A percentile compares a stretch with the other conserved stretches of the same genome.
Evolutionary conservation across 2,329 filamentous ascomycete genomes (phyloP).

Genomic region (Xylaria sp.): DNA sequence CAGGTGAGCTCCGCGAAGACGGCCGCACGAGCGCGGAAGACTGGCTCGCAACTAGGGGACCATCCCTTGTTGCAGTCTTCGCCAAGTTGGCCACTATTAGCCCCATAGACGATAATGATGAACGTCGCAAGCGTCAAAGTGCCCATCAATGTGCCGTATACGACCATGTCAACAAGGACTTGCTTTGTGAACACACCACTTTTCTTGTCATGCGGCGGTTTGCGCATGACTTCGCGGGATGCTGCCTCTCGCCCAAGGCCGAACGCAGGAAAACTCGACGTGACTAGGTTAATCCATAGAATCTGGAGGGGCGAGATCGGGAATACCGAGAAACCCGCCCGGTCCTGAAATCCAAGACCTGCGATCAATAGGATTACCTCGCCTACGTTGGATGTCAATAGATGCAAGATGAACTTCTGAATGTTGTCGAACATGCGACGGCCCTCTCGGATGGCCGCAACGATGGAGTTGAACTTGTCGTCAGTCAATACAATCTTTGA

Average conservation of each 20-base stretch:
- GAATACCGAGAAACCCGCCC: constrained; percentile 75
- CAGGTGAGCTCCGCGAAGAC: constrained; percentile 77
- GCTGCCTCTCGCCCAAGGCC: constrained; percentile 82
- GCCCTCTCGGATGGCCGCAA: constrained; percentile 82
- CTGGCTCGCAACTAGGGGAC: constrained; percentile 60
- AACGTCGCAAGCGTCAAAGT: constrained; percentile 69
- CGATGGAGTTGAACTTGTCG: constrained; percentile 87
- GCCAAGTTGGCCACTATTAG: constrained; percentile 61
- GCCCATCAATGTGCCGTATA: constrained; percentile 81
- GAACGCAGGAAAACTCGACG: constrained; percentile 85
- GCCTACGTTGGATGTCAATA: constrained; percentile 81
- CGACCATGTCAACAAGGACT: constrained; percentile 77
- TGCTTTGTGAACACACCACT: constrained; percentile 78
- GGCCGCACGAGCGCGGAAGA: constrained; percentile 73
- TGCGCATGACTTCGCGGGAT: constrained; percentile 76
- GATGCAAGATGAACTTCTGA: constrained; percentile 82
- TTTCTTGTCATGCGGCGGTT: constrained; percentile 73
- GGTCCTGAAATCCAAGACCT: constrained; percentile 81
- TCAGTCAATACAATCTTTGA: constrained; percentile 83
- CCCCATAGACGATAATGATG: constrained; percentile 66
- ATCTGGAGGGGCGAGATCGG: constrained; percentile 86
- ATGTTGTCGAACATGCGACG: constrained; percentile 88
- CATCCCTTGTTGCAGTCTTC: constrained; percentile 66
- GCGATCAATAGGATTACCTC: constrained; percentile 82
- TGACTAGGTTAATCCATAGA: constrained; percentile 94